Percentiles rank a stretch among this genome's conserved stretches.
Conservation (phyloP, 306 rosid species). For the Crataegus laevigata region DNA sequence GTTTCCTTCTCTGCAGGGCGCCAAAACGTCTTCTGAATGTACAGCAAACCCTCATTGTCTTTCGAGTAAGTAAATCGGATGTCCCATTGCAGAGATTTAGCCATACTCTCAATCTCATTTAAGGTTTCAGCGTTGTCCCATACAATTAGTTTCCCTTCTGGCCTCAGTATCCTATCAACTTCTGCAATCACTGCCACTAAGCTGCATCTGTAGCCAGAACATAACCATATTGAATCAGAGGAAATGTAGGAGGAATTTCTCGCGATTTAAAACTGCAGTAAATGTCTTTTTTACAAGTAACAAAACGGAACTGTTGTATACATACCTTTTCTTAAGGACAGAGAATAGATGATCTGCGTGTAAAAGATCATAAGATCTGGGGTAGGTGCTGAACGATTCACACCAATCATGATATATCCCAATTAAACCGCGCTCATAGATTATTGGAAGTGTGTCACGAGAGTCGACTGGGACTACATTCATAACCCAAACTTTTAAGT, state of each 20-base stretch:
- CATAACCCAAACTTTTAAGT: conserved; percentile 68
- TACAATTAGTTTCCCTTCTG: conserved; percentile 59
- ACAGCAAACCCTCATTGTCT: conserved; percentile 47
- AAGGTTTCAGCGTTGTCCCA: conserved; percentile 55
- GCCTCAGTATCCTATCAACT: conserved; percentile 80
- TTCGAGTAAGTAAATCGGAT: conserved; percentile 38
- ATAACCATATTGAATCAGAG: conserved; percentile 3
- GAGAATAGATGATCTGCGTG: conserved; percentile 74
- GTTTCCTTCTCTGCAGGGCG: conserved; percentile 55
- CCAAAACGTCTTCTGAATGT: conserved; percentile 70
- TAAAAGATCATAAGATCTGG: conserved; percentile 74
- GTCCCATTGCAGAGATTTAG: conserved; percentile 60
- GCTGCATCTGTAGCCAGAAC: conserved; percentile 51
- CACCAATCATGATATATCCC: conserved; percentile 91
- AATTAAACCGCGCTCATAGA: conserved; percentile 71
- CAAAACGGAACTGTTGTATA: not conserved
- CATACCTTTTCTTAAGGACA: conserved; percentile 46
- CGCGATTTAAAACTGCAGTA: not conserved
- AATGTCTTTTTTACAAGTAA: not conserved
- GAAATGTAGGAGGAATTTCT: not conserved
- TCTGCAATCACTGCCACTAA: conserved; percentile 60
- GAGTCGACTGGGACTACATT: conserved; percentile 67
- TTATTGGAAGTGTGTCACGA: conserved; percentile 64
- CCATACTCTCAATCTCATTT: conserved; percentile 50
- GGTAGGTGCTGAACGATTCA: conserved; percentile 74